phyloP scores from a whole-genome alignment of 1,284 basidiomycete genomes.

The Omphalotus olearius region DNA sequence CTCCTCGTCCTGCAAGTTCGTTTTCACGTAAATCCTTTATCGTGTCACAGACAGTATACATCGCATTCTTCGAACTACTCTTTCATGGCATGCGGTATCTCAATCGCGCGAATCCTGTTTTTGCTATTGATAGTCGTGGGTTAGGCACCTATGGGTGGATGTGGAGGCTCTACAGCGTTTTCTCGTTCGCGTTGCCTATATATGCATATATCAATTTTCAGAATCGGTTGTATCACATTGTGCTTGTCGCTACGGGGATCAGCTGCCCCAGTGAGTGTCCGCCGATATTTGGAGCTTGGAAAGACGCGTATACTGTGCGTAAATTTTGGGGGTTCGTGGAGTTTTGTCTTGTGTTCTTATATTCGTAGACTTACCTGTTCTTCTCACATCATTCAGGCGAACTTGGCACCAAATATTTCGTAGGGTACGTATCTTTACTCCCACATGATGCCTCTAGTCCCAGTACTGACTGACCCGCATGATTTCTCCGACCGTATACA shows the following conservation, averaged over 20 bases:
- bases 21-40: conserved; percentile 2
- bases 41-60: background rate
- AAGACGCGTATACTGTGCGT: conserved; percentile 30
- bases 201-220: conserved; percentile 20
- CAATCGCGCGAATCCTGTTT: conserved; percentile 8
- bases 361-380: background rate
- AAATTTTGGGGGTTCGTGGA: conserved; percentile 31
- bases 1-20: conserved; percentile 1
- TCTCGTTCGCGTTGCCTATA: conserved; percentile 12
- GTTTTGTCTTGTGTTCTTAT: background rate
- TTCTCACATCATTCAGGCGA: conserved; percentile 17
- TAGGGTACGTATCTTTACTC: conserved; percentile 15
- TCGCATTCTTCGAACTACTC: conserved; percentile 14
- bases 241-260: conserved; percentile 21
- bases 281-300: conserved; percentile 27
- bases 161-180: conserved; percentile 11
- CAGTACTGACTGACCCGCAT: background rate
- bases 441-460: background rate
- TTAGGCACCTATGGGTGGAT: no score
- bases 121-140: background rate
- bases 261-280: conserved; percentile 29
- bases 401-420: conserved; percentile 28
- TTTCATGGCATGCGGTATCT: conserved; percentile 11
- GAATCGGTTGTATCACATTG: conserved; percentile 19
- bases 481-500: background rate